phyloP scores from a whole-genome alignment of 192 early-diverging fungal genomes.

The Umbelopsis sp. region DNA sequence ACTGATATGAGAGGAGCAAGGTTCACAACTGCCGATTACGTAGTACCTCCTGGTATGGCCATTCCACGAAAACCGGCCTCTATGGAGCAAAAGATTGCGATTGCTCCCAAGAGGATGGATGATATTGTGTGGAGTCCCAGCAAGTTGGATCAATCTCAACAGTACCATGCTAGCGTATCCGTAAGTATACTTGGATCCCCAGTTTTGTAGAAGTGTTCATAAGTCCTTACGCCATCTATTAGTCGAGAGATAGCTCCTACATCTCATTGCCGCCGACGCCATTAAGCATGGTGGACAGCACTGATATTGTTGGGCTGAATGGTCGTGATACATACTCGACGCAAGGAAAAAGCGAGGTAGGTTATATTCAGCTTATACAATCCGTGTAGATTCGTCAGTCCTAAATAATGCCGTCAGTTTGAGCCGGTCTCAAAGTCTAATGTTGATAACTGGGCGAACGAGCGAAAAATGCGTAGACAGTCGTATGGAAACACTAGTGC shows the following conservation, averaged over 20 bases:
- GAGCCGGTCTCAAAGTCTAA: conserved; percentile 8
- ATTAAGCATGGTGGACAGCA: not conserved
- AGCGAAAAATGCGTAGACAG: not conserved
- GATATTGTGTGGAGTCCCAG: not conserved
- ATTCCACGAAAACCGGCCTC: conserved; percentile 3
- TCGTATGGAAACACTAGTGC: not conserved
- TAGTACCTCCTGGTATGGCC: not conserved
- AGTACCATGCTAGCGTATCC: not conserved
- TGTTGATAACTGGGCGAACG: not conserved
- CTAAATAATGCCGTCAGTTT: not conserved
- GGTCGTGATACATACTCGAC: not conserved
- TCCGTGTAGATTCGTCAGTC: too few relatives aligned
- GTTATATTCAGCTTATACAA: not conserved
- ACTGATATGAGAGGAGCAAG: not conserved
- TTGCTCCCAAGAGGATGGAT: not conserved
- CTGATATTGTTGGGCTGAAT: not conserved
- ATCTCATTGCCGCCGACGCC: conserved; percentile 3
- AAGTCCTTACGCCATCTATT: not conserved
- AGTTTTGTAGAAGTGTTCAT: not conserved
- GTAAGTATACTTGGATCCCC: not conserved
- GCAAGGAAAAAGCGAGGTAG: not conserved
- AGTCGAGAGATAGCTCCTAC: conserved; percentile 5
- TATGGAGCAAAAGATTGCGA: not conserved
- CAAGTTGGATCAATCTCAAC: not conserved
- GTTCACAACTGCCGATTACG: not conserved